Evolutionary conservation across 768 basidiomycete genomes (phyloP).

Genomic region (Rhodotorula kratochvilovae): DNA sequence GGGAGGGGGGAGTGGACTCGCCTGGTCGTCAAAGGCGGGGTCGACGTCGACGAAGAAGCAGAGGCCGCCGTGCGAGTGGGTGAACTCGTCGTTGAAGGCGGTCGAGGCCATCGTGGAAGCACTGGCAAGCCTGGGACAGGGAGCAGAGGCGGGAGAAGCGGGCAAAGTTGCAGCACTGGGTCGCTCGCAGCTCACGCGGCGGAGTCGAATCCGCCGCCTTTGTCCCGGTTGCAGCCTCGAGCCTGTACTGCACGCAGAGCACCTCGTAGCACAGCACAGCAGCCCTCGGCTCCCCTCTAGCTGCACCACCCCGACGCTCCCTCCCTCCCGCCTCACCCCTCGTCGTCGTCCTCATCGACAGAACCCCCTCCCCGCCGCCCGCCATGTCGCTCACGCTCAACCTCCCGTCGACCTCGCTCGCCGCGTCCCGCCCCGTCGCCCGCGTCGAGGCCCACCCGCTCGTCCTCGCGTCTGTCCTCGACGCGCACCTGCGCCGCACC

Average conservation of each 20-base stretch:
- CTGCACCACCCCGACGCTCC: too few relatives aligned
- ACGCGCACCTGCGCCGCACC: constrained; percentile 87
- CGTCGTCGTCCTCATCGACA: neutral
- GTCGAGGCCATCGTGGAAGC: constrained; percentile 7
- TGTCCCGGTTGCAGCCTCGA: neutral
- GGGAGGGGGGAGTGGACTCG: neutral
- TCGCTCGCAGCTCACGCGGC: neutral
- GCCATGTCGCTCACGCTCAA: neutral
- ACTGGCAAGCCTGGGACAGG: neutral
- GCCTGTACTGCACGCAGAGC: too few relatives aligned
- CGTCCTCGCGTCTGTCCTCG: constrained; percentile 88
- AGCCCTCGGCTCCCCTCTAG: neutral
- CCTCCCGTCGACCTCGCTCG: constrained; percentile 1
- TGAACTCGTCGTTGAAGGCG: constrained; percentile 35
- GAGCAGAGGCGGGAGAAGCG: neutral
- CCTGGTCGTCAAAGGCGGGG: constrained; percentile 30
- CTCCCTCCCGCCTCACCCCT: neutral
- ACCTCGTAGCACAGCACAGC: too few relatives aligned
- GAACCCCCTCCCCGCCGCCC: neutral
- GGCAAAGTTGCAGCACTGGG: neutral
- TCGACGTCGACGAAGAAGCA: constrained; percentile 35
- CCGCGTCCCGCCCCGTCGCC: neutral
- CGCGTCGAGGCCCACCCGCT: constrained; percentile 78
- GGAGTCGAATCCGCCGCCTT: neutral
- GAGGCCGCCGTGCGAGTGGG: constrained; percentile 15